Evolutionary conservation across 306 rosid species (phyloP).

Genomic region (Echinosophora koreensis): DNA sequence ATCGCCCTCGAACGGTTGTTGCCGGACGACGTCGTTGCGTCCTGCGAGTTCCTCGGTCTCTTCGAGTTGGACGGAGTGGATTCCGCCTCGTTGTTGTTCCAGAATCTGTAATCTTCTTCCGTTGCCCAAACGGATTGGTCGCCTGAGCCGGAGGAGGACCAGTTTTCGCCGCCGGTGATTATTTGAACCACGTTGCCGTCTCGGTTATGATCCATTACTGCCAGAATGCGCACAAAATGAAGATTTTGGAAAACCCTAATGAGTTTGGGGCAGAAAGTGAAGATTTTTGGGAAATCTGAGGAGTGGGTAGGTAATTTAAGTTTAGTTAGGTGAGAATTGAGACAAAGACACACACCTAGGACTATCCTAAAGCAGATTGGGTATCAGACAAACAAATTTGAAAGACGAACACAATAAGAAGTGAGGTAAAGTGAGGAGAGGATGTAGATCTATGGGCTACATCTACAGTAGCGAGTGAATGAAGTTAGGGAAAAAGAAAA

Average conservation of each 20-base stretch:
- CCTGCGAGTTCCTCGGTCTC: slow-evolving; percentile 83
- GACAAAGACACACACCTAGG: too few relatives aligned
- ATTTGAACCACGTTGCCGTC: slow-evolving; percentile 87
- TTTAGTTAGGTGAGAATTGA: too few relatives aligned
- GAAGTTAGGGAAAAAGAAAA: too few relatives aligned
- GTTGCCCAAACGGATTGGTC: slow-evolving; percentile 97
- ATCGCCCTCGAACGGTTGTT: slow-evolving; percentile 82
- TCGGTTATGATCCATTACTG: slow-evolving; percentile 70
- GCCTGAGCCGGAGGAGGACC: slow-evolving; percentile 51
- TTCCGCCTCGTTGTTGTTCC: slow-evolving; percentile 70
- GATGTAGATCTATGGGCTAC: too few relatives aligned
- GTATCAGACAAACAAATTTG: too few relatives aligned
- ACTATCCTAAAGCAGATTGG: too few relatives aligned
- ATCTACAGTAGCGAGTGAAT: too few relatives aligned
- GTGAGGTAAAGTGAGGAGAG: too few relatives aligned
- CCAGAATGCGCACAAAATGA: background rate
- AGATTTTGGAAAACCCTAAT: slow-evolving; percentile 52
- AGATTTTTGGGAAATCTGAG: slow-evolving; percentile 7
- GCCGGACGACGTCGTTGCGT: slow-evolving; percentile 55
- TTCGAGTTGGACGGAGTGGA: slow-evolving; percentile 63
- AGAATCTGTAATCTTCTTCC: slow-evolving; percentile 89
- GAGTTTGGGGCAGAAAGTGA: slow-evolving; percentile 24
- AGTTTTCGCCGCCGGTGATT: slow-evolving; percentile 69
- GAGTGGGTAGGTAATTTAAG: slow-evolving; percentile 31
- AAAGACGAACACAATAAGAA: too few relatives aligned